A percentile compares a stretch with the other conserved stretches of the same genome.
phyloP scores from a whole-genome alignment of 225 moss, liverwort and hornwort species.

The Marchantia polymorpha region DNA sequence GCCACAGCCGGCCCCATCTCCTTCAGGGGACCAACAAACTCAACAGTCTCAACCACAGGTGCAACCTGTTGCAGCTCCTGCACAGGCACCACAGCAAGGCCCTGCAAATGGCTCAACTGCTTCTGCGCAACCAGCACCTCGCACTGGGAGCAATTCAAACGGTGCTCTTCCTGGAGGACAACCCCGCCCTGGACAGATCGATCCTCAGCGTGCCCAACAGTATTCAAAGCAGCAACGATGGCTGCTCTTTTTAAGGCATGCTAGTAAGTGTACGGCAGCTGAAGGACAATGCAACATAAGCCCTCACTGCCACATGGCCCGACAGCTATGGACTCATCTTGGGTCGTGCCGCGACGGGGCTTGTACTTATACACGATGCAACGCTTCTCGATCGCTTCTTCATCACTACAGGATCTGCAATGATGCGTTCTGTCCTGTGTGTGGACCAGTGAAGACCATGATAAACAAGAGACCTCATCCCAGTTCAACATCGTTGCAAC shows the following conservation, averaged over 20 bases:
- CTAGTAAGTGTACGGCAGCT: slow-evolving; percentile 83
- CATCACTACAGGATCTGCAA: slow-evolving; percentile 82
- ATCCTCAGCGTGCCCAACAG: slow-evolving; percentile 88
- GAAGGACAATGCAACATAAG: slow-evolving; percentile 81
- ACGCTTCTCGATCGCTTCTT: slow-evolving; percentile 88
- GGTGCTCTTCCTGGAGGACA: slow-evolving; percentile 52
- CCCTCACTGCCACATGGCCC: slow-evolving; percentile 92
- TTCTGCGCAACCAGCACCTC: slow-evolving; percentile 36
- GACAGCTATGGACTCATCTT: slow-evolving; percentile 89
- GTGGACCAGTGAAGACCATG: slow-evolving; percentile 90
- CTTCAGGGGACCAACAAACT: slow-evolving; percentile 38
- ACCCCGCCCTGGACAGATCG: slow-evolving; percentile 46
- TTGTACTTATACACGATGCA: slow-evolving; percentile 84
- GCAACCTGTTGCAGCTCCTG: slow-evolving; percentile 43
- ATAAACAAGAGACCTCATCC: slow-evolving; percentile 64
- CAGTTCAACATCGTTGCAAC: slow-evolving; percentile 35
- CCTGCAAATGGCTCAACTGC: slow-evolving; percentile 52
- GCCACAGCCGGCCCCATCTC: slow-evolving; percentile 5
- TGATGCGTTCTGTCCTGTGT: slow-evolving; percentile 90
- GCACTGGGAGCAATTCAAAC: slow-evolving; percentile 42
- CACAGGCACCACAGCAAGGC: slow-evolving; percentile 43
- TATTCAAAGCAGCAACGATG: slow-evolving; percentile 97
- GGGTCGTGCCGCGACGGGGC: slow-evolving; percentile 76
- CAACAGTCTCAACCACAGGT: slow-evolving; percentile 44
- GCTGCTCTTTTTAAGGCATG: slow-evolving; percentile 89